Evolutionary conservation across 805 yeast species (phyloP), one percentile per base, ranked within the genome.

Genomic region (Candida glaebosa): DNA sequence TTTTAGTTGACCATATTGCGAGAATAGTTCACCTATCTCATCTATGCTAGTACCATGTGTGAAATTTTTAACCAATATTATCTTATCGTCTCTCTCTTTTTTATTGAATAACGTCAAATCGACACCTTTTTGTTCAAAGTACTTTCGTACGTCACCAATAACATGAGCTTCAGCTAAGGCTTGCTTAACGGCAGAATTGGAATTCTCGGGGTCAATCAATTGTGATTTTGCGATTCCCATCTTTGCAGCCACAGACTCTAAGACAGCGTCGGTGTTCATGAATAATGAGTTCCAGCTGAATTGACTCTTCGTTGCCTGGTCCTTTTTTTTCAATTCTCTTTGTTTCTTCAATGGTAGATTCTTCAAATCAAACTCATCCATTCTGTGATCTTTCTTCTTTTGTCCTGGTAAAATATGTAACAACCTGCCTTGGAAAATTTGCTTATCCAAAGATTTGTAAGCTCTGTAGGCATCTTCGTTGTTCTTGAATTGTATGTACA

Each of bases 161-260:
- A 90, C 96, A 56, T 89, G 93, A 2, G 97, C 95, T 67, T 93
- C 99, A 0, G 99, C 98, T 48, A 93, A 75, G 0, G 99, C 98
- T 63, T 90, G 98, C 58, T 90, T 87, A 10, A 93, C 98, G 1
- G 96, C 97, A 39, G 96, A 84, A 45, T 75, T 81, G 5, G 95
- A 76, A 49, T 82, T 87, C 52, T 87, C 85, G 1, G 96, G 91
- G 60, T 93, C 95, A 46, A 93, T 77, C 55, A 93, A 73, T 43
- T 88, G 87, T 5, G 93, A 73, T 61, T 91, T 93, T 19, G 81
- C 60, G 38, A 93, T 71, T 5, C 98, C 98, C 63, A 93, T 64
- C 53, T 84, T 84, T 5, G 78, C 60, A 2, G 98, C 96, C 33
- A 89, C 93, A 40, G 93, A 83, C 37, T 88, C 91, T 62, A 93